These are phyloP conservation scores for Colletotrichum sp. DNA, from an alignment of 2,329 filamentous ascomycete species.

Conservation along the genomic window DNA sequence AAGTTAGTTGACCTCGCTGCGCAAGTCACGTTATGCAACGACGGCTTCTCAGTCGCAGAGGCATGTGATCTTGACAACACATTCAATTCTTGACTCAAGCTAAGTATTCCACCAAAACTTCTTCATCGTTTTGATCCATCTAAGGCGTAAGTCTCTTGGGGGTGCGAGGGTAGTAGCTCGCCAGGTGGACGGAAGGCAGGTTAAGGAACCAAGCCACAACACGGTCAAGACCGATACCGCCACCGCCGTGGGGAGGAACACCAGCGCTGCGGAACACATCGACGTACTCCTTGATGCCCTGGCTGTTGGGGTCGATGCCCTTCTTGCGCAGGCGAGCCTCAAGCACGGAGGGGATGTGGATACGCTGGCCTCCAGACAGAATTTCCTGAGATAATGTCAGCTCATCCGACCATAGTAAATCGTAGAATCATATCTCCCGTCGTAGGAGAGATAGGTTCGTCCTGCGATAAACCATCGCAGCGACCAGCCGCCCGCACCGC, in stretches of 20 bases:
- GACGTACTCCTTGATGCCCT: slow-evolving; percentile 88
- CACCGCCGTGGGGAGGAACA: slow-evolving; percentile 88
- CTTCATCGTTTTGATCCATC: not conserved
- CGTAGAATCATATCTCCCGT: rapidly evolving
- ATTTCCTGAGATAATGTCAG: slow-evolving; percentile 67
- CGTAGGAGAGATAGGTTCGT: not conserved
- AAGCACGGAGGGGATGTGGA: slow-evolving; percentile 76
- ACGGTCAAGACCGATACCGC: slow-evolving; percentile 88
- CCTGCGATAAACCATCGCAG: not conserved
- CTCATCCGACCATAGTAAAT: not conserved
- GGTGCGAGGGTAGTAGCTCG: slow-evolving; percentile 63
- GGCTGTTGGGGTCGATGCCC: slow-evolving; percentile 77
- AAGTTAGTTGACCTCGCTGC: not conserved
- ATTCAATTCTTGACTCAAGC: not conserved
- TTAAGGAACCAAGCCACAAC: slow-evolving; percentile 73
- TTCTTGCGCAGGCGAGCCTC: slow-evolving; percentile 78
- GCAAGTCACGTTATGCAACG: not conserved
- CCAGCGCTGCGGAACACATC: slow-evolving; percentile 81
- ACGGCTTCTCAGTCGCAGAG: not conserved
- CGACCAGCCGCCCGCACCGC: not conserved
- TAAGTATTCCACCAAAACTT: not conserved
- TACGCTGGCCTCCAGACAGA: slow-evolving; percentile 82
- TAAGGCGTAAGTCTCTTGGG: slow-evolving; percentile 61
- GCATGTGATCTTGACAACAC: not conserved
- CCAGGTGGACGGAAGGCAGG: slow-evolving; percentile 63